These are phyloP conservation scores for Tulasnella sp. DNA, from an alignment of 768 basidiomycete species.

Conservation along the genomic window DNA sequence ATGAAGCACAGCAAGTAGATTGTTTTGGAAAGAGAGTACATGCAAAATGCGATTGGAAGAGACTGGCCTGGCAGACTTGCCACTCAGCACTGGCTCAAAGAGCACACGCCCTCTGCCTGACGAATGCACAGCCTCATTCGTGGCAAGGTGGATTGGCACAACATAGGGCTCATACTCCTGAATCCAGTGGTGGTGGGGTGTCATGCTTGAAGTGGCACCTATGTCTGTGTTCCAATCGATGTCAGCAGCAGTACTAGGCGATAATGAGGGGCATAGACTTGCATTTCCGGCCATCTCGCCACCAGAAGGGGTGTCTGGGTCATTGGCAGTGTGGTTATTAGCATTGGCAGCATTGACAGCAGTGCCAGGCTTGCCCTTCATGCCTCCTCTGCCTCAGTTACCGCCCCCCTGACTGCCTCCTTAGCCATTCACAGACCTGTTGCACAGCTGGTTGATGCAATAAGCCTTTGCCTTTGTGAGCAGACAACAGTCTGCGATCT, in stretches of 20 bases:
- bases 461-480: too few species aligned
- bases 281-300: neutral
- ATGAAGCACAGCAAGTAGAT: neutral
- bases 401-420: too few species aligned
- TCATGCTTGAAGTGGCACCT: conserved; percentile 30
- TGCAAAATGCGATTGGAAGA: conserved; percentile 14
- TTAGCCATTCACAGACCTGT: too few species aligned
- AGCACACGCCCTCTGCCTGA: conserved; percentile 25
- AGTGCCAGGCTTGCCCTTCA: too few species aligned
- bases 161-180: conserved; percentile 18
- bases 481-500: too few species aligned
- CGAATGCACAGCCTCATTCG: conserved; percentile 22
- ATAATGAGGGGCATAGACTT: neutral
- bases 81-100: conserved; percentile 21
- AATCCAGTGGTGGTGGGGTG: conserved; percentile 28
- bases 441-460: too few species aligned
- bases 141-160: conserved; percentile 24
- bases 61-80: neutral
- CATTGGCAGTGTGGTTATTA: too few species aligned
- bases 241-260: neutral
- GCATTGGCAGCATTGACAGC: too few species aligned
- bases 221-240: conserved; percentile 27
- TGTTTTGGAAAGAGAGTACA: neutral
- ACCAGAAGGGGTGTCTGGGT: too few species aligned
- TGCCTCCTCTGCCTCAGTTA: too few species aligned